These are phyloP conservation scores for Paramecium primaurelia DNA, from an alignment of 73 alveolate species.

Conservation along the genomic window DNA sequence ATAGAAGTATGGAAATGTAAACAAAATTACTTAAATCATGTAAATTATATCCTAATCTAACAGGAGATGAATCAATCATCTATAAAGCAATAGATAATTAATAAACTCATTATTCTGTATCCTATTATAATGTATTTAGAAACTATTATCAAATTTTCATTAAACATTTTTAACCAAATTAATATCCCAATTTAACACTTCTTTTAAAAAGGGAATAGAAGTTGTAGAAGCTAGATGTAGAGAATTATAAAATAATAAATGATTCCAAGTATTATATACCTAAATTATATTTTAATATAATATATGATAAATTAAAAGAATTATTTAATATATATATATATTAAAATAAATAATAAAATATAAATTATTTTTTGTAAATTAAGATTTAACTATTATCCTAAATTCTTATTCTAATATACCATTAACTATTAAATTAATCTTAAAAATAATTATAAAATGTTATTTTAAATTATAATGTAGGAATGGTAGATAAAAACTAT, in stretches of 20 bases:
- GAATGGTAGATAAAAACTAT: too few relatives aligned
- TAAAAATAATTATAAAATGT: too few relatives aligned
- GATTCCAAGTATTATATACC: neutral
- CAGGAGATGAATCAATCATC: neutral
- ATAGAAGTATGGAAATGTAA: conserved; percentile 24
- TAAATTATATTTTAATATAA: neutral
- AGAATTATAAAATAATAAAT: neutral
- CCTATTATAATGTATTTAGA: neutral
- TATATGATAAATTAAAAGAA: neutral
- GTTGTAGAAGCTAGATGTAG: conserved; percentile 35
- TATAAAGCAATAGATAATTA: conserved; percentile 5
- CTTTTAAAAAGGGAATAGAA: neutral
- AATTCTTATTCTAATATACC: too few relatives aligned
- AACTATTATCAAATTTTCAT: neutral
- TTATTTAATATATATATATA: too few relatives aligned
- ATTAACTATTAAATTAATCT: too few relatives aligned
- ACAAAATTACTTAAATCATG: neutral
- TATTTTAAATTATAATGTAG: too few relatives aligned
- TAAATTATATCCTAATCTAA: neutral
- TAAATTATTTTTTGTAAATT: too few relatives aligned
- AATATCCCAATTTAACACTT: neutral
- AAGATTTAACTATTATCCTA: too few relatives aligned
- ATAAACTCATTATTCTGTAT: neutral
- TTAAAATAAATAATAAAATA: too few relatives aligned
- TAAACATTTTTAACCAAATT: neutral